Base-by-base conservation (phyloP, 495 filamentous ascomycete species). In the Neurospora tetraspora region DNA sequence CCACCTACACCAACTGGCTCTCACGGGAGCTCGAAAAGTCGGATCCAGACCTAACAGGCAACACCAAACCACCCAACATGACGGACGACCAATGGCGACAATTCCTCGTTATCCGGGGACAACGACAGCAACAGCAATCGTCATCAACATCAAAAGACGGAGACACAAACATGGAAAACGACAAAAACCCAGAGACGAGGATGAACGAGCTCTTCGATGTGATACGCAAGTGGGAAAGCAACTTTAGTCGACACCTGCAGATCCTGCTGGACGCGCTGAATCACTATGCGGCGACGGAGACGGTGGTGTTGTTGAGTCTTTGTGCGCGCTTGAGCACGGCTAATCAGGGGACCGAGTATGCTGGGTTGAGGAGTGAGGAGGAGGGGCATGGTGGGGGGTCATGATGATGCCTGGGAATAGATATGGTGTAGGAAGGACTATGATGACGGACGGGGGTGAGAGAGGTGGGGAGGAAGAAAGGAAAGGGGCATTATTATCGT, bases 231-330 rank as follows among this genome's bases (percentile, higher is more conserved):
- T 98, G 96, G 82, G 96, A 98, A 79, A 89, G 90, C 74, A 94
- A 97, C 80, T 99, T 99, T 80, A 91, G 89, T 71, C 85, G 93
- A 43, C 94, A 98, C 81, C 81, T 99, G 76, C 93, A 94, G 81
- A 96, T 98, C 75, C 80, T 99, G 74, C 86, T 98, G 69, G 95
- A 98, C 81, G 93, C 93, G 68, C 82, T 99, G 76, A 97, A 98
- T 75, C 97, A 98, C 80, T 97, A 97, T 75, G 96, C 96, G 2
- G 95, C 94, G 1, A 99, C 96, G 3, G 96, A 99, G 83, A 98
- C 96, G 74, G 96, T 98, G 38, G 96, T 97, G 34, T 83, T 98
- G 73, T 81, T 97, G 72, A 92, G 95, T 72, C 84, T 99, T 7
- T 94, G 93, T 80, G 92, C 93, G 37, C 80, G 92, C 74, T 77